Conservation (phyloP, 768 basidiomycete genomes). For the Mycena alexandri region DNA sequence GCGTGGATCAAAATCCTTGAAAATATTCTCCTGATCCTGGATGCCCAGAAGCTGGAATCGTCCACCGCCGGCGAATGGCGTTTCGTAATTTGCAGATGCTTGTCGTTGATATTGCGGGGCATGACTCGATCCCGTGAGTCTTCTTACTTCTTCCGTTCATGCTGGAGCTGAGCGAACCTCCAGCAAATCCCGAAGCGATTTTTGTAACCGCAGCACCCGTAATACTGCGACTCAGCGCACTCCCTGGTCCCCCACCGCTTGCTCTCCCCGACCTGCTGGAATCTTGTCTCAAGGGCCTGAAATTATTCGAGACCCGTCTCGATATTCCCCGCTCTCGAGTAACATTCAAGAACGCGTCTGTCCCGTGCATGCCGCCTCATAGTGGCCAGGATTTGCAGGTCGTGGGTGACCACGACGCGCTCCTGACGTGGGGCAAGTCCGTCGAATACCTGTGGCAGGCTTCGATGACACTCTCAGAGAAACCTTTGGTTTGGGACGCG, state of each 20-base stretch:
- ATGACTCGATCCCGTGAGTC: slow-evolving; percentile 44
- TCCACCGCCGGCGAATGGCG: slow-evolving; percentile 74
- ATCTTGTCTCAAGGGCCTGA: slow-evolving; percentile 45
- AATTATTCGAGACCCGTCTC: slow-evolving; percentile 40
- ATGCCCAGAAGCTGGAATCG: slow-evolving; percentile 63
- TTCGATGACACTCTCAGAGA: slow-evolving; percentile 56
- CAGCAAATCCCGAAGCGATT: slow-evolving; percentile 32
- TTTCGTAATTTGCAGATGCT: slow-evolving; percentile 63
- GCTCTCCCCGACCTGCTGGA: slow-evolving; percentile 50
- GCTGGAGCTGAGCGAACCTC: not conserved
- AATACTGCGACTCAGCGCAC: slow-evolving; percentile 52
- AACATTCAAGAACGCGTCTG: slow-evolving; percentile 21
- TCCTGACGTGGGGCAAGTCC: slow-evolving; percentile 61
- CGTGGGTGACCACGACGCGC: slow-evolving; percentile 41
- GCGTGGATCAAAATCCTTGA: slow-evolving; percentile 78
- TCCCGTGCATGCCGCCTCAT: slow-evolving; percentile 47
- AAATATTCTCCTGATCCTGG: slow-evolving; percentile 67
- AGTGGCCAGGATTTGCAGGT: slow-evolving; percentile 52
- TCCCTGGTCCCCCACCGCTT: slow-evolving; percentile 44
- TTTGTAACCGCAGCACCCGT: slow-evolving; percentile 45
- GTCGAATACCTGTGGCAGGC: slow-evolving; percentile 71
- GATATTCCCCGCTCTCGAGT: slow-evolving; percentile 12
- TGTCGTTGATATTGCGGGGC: slow-evolving; percentile 55
- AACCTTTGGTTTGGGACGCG: slow-evolving; percentile 58
- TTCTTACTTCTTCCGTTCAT: slow-evolving; percentile 11